Conservation (phyloP, 148 eudicot species). For the Vaccinium myrtillus region DNA sequence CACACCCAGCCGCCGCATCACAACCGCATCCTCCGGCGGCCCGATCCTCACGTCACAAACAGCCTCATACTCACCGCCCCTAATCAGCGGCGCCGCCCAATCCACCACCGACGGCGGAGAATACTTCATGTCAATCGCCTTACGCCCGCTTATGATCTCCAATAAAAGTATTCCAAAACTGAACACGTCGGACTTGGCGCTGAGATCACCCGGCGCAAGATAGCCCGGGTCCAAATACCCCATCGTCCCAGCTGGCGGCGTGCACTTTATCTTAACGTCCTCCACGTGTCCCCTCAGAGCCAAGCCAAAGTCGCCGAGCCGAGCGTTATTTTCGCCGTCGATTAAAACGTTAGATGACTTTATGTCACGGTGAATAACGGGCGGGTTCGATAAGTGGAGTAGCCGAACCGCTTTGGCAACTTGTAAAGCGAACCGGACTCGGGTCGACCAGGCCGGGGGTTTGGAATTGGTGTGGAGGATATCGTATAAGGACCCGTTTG, state of each 20-base stretch:
- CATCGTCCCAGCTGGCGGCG: slow-evolving; percentile 91
- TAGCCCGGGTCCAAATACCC: slow-evolving; percentile 87
- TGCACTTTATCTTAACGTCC: slow-evolving; percentile 40
- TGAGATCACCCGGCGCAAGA: slow-evolving; percentile 66
- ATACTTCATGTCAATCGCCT: slow-evolving; percentile 69
- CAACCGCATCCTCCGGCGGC: slow-evolving; percentile 31
- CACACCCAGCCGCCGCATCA: slow-evolving; percentile 39
- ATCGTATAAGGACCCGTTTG: slow-evolving; percentile 73
- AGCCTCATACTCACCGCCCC: slow-evolving; percentile 27
- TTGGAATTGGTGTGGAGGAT: slow-evolving; percentile 34
- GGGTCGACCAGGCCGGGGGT: slow-evolving; percentile 42
- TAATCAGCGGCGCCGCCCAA: slow-evolving; percentile 75
- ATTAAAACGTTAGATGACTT: slow-evolving; percentile 74
- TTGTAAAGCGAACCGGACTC: slow-evolving; percentile 57
- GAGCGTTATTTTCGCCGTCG: slow-evolving; percentile 46
- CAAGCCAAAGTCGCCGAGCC: slow-evolving; percentile 82
- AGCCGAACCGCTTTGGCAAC: slow-evolving; percentile 56
- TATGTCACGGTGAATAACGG: slow-evolving; percentile 76
- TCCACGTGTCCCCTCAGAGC: slow-evolving; percentile 67
- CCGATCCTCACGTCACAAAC: slow-evolving; percentile 62
- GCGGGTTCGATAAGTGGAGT: slow-evolving; percentile 60
- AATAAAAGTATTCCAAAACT: slow-evolving; percentile 76
- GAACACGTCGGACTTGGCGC: slow-evolving; percentile 67
- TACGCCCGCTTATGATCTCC: slow-evolving; percentile 73
- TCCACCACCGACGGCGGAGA: slow-evolving; percentile 82